Evolutionary conservation across 176 grass and related monocot species (phyloP).

Genomic region (Bothriochloa decipiens): DNA sequence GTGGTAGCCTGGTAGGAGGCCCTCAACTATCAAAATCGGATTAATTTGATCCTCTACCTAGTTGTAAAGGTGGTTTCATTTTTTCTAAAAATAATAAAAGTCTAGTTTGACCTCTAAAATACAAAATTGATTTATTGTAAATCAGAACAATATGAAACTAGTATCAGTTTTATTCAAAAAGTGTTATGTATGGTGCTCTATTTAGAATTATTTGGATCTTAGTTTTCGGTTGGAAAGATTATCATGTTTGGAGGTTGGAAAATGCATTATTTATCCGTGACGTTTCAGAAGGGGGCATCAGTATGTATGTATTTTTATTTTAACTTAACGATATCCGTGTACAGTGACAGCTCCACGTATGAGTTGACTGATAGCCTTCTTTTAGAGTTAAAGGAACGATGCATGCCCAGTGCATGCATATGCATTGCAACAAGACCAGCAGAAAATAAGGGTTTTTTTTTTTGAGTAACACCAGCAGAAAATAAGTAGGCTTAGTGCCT

Average conservation of each 20-base stretch:
- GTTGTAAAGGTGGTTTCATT: background rate
- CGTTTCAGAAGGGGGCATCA: background rate
- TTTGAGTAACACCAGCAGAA: background rate
- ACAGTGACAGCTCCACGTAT: background rate
- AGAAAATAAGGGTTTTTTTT: no score
- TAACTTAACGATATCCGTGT: background rate
- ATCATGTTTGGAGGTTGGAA: background rate
- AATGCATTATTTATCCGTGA: background rate
- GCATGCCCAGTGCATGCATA: background rate
- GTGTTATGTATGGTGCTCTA: background rate
- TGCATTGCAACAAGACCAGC: background rate
- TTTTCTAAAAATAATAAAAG: background rate
- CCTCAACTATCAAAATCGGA: background rate
- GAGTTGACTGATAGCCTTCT: background rate
- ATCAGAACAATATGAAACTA: background rate
- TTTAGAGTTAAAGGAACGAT: background rate
- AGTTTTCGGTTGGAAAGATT: background rate
- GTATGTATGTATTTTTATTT: background rate
- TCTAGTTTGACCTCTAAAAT: background rate
- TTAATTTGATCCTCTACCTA: background rate
- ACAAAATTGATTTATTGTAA: background rate
- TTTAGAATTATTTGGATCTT: background rate
- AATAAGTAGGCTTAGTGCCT: background rate
- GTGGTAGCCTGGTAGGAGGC: no score
- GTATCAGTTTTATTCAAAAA: background rate